A percentile compares a stretch with the other conserved stretches of the same genome.
Conservation (phyloP, 2,329 filamentous ascomycete species). For the Didymella exigua region DNA sequence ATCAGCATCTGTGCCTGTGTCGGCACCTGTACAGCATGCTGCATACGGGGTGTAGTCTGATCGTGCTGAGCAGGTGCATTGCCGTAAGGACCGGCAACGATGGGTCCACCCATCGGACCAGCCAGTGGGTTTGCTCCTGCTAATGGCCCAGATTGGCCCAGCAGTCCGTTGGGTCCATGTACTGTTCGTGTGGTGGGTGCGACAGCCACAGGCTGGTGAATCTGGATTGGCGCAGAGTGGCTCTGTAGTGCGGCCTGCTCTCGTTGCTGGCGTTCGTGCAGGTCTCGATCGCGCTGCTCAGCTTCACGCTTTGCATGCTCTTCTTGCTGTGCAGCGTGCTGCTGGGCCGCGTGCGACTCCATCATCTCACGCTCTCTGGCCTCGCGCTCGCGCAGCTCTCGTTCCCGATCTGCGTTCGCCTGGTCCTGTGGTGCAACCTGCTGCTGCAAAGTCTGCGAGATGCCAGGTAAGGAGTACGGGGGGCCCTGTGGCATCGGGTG, state of each 20-base stretch:
- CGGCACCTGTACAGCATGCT: slow-evolving; percentile 64
- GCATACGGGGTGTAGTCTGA: slow-evolving; percentile 62
- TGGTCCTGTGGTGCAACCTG: slow-evolving; percentile 46
- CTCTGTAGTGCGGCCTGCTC: slow-evolving; percentile 81
- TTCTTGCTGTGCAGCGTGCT: slow-evolving; percentile 56
- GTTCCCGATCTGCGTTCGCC: slow-evolving; percentile 50
- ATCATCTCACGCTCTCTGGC: slow-evolving; percentile 59
- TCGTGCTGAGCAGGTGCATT: slow-evolving; percentile 68
- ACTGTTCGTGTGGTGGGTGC: slow-evolving; percentile 77
- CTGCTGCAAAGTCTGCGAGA: slow-evolving; percentile 51
- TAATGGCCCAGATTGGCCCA: slow-evolving; percentile 64
- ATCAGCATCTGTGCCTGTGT: slow-evolving; percentile 60
- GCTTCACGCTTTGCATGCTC: slow-evolving; percentile 55
- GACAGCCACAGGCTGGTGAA: slow-evolving; percentile 89
- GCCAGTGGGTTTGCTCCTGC: slow-evolving; percentile 55
- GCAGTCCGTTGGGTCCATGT: slow-evolving; percentile 87
- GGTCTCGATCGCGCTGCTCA: slow-evolving; percentile 61
- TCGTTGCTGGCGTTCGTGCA: slow-evolving; percentile 62
- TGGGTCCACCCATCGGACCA: slow-evolving; percentile 62
- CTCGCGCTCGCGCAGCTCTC: slow-evolving; percentile 54
- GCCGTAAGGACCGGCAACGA: slow-evolving; percentile 69
- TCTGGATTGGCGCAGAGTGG: slow-evolving; percentile 83
- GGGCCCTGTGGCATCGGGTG: slow-evolving; percentile 45
- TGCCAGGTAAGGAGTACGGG: slow-evolving; percentile 52
- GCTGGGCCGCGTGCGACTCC: slow-evolving; percentile 53